These are phyloP conservation scores for Daldinia caldariorum DNA, from an alignment of 495 filamentous ascomycete species.

Conservation along the genomic window DNA sequence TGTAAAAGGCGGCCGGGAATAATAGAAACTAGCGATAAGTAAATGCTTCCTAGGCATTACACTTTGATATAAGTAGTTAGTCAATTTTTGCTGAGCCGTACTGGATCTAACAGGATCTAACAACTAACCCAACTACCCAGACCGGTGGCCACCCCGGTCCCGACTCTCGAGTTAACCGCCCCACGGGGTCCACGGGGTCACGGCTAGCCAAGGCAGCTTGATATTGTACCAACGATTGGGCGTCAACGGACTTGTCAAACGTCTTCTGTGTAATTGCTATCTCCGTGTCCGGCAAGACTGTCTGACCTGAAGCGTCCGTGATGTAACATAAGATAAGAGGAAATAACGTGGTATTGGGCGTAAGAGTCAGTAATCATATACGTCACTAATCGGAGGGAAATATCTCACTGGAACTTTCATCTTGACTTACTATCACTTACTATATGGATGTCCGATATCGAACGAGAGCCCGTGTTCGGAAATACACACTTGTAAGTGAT, in stretches of 20 bases:
- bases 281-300: constrained; percentile 21
- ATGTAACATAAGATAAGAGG: not conserved
- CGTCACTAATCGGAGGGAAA: not conserved
- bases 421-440: not conserved
- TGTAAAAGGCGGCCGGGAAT: constrained; percentile 27
- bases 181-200: constrained; percentile 35
- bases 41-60: not conserved
- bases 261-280: constrained; percentile 10
- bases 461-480: not conserved
- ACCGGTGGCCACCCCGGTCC: constrained; percentile 16
- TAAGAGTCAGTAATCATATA: not conserved
- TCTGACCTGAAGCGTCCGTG: constrained; percentile 4
- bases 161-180: constrained; percentile 24
- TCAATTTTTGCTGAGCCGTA: constrained; percentile 13
- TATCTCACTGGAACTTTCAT: not conserved
- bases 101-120: not conserved
- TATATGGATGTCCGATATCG: not conserved
- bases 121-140: not conserved
- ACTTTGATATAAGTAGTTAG: constrained; percentile 12
- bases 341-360: not conserved
- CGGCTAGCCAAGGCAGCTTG: constrained; percentile 4
- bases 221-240: not conserved
- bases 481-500: not conserved
- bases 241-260: not conserved
- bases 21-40: constrained; percentile 11